These are phyloP conservation scores for Fusarium temperatum DNA, from an alignment of 2,329 filamentous ascomycete genomes.

Conservation along the genomic window DNA sequence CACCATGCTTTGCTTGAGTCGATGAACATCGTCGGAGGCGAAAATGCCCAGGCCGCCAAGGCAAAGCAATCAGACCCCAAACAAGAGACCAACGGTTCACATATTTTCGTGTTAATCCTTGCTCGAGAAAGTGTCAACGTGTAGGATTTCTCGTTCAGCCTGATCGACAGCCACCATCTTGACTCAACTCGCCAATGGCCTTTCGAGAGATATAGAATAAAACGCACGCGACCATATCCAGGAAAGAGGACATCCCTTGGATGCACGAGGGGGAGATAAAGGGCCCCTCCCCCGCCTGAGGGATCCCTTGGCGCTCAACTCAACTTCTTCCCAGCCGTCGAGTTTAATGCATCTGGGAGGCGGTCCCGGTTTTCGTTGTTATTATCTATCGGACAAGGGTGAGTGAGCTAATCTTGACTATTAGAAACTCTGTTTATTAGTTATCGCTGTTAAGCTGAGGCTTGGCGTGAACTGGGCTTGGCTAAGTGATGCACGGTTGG, in stretches of 20 bases:
- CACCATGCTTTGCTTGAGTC: constrained; percentile 10
- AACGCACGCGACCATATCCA: constrained; percentile 31
- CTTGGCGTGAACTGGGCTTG: neutral
- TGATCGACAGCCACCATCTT: constrained; percentile 6
- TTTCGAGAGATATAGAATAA: neutral
- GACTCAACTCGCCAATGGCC: neutral
- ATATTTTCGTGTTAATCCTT: constrained; percentile 16
- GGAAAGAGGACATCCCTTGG: neutral
- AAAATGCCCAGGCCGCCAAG: constrained; percentile 34
- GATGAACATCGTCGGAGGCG: constrained; percentile 2
- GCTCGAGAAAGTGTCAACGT: neutral
- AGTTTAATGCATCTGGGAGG: constrained; percentile 6
- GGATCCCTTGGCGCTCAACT: constrained; percentile 25
- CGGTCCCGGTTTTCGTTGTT: neutral
- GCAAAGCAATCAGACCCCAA: neutral
- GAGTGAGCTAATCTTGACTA: constrained; percentile 9
- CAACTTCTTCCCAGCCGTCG: neutral
- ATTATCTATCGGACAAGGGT: neutral
- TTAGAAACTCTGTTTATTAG: constrained; percentile 15
- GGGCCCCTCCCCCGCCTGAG: constrained; percentile 13
- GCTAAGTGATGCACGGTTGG: neutral
- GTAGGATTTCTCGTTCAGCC: neutral
- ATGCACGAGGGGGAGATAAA: constrained; percentile 4
- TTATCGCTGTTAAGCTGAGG: neutral
- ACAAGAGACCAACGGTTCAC: neutral